These are phyloP conservation scores for Boletus rubroflammeus DNA, from an alignment of 768 basidiomycete species.

Conservation along the genomic window DNA sequence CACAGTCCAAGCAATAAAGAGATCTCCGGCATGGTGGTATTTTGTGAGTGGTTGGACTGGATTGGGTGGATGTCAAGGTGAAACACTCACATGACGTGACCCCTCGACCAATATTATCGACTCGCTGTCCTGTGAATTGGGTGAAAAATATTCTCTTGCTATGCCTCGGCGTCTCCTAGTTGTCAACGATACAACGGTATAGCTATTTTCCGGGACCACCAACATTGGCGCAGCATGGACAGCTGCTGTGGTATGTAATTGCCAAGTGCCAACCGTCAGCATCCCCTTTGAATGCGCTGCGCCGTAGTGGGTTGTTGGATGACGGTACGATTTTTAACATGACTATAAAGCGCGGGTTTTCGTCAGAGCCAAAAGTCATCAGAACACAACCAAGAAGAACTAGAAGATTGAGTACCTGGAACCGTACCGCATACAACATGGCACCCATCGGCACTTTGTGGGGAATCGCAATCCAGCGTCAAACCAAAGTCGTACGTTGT, in stretches of 20 bases:
- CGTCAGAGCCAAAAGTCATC: neutral
- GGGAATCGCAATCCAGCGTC: constrained; percentile 23
- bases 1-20: too few species aligned
- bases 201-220: neutral
- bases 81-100: neutral
- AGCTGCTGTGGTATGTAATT: neutral
- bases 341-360: constrained; percentile 11
- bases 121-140: neutral
- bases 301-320: neutral
- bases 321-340: neutral
- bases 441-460: constrained; percentile 26
- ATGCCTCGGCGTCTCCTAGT: neutral
- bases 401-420: neutral
- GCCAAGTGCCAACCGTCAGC: neutral
- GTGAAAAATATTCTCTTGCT: neutral
- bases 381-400: neutral
- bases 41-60: neutral
- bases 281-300: neutral
- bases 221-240: neutral
- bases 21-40: too few species aligned
- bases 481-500: constrained; percentile 27
- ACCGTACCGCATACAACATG: constrained; percentile 11
- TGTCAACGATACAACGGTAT: neutral
- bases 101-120: neutral
- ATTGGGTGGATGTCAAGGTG: too few species aligned